phyloP scores from a whole-genome alignment of 768 basidiomycete species.

The Dictyophora rubrovolvata region DNA sequence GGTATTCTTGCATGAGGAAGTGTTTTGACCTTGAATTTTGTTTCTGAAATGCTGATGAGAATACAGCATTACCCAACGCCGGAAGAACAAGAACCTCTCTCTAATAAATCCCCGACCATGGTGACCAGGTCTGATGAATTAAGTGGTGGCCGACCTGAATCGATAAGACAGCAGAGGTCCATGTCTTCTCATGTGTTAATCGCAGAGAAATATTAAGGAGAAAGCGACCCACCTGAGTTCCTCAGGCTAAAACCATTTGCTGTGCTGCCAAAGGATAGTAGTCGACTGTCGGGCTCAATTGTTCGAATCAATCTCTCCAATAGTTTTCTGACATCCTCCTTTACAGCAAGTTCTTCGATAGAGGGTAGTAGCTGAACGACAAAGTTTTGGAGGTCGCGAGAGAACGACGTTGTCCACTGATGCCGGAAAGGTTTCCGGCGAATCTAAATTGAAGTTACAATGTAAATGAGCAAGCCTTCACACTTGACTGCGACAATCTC shows the following conservation, averaged over 20 bases:
- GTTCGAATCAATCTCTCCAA: conserved; percentile 93
- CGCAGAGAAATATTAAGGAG: not conserved
- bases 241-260: conserved; percentile 95
- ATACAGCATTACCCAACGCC: conserved; percentile 5
- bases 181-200: conserved; percentile 54
- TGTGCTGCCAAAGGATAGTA: conserved; percentile 92
- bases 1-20: conserved; percentile 96
- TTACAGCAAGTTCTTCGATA: conserved; percentile 81
- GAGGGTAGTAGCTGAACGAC: conserved; percentile 88
- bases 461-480: not conserved
- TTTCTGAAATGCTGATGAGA: conserved; percentile 42
- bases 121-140: conserved; percentile 84
- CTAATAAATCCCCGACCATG: conserved; percentile 85
- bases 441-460: not conserved
- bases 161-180: conserved; percentile 96
- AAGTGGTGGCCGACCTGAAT: conserved; percentile 63
- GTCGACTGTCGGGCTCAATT: conserved; percentile 82
- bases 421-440: conserved; percentile 3
- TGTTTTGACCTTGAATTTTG: conserved; percentile 92
- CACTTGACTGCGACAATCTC: not conserved
- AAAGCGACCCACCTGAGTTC: conserved; percentile 63
- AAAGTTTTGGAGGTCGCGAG: conserved; percentile 38
- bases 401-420: conserved; percentile 2
- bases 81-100: conserved; percentile 58
- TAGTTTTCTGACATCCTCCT: conserved; percentile 91